Base-by-base conservation (phyloP, 148 eudicot genomes). In the Vaccinium darrowii region DNA sequence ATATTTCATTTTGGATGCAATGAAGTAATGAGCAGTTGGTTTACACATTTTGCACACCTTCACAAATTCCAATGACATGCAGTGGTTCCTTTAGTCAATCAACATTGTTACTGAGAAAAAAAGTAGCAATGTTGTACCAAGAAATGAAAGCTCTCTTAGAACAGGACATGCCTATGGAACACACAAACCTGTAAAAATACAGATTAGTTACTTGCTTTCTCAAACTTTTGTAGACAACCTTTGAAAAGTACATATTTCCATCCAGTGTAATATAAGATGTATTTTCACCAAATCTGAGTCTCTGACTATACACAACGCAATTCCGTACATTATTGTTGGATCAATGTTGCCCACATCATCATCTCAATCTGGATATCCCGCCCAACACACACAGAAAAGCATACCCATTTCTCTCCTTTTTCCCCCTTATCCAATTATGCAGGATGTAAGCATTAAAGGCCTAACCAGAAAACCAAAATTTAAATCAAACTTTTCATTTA, bases 401-500 rank as follows among this genome's bases (percentile, higher is more conserved):
- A 72, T 15, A 30, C 76, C 47, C 76, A 6, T 15, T 36, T 72
- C 49, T 39, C 54, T 3, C 3, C 7, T 47, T 75, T 16, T 18
- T 8, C 16, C 19, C 67, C 12, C 25, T 79, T 53, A 25, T 54
- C n/a, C 47, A 27, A 79, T 30, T 57, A 79, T 2, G 4, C 39
- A 78, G 63, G 18, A 78, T 33, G 27, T 52, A 78, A 6, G 50
- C 43, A 25, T 49, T 78, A 25, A 77, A 78, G 36, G 13, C 81
- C 33, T 33, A 19, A 36, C 18, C 67, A 0, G 7, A 33, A 36
- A 25, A 30, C 69, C 86, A 62, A 78, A 77, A 47, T 12, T 57
- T 43, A 67, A 49, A 56, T 80, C 30, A 71, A 39, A 80, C 27
- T 8, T 52, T 79, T 51, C 80, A 74, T 82, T 57, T 58, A 80